These are phyloP conservation scores for Pezicula neosporulosa DNA, from an alignment of 2,329 filamentous ascomycete species.

Conservation along the genomic window DNA sequence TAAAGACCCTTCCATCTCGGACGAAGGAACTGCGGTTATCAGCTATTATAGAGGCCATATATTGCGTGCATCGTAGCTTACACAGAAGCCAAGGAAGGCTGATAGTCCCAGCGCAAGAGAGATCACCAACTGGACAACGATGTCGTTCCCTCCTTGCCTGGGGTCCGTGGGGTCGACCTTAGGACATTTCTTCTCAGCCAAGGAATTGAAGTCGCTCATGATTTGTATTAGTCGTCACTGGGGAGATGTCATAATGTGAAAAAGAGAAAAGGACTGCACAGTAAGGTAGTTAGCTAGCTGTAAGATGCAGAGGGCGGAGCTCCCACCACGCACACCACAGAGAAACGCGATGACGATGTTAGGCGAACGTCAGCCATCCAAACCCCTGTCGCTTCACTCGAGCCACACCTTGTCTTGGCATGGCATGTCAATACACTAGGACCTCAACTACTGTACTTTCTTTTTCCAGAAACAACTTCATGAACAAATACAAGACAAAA, in stretches of 20 bases:
- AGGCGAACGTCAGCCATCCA: not conserved
- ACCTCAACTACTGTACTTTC: not conserved
- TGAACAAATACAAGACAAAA: not conserved
- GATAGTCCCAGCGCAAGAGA: conserved; percentile 66
- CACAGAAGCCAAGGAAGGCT: conserved; percentile 75
- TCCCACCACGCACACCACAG: no score
- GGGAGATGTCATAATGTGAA: not conserved
- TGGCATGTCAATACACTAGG: not conserved
- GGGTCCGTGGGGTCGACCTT: conserved; percentile 23
- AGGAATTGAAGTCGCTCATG: conserved; percentile 9
- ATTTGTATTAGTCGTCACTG: not conserved
- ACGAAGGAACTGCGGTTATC: conserved; percentile 64
- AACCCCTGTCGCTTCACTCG: not conserved
- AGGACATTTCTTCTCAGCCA: conserved; percentile 16
- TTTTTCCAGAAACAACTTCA: not conserved
- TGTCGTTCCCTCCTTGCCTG: conserved; percentile 19
- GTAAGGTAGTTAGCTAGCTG: no score
- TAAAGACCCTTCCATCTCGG: conserved; percentile 92
- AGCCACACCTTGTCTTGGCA: not conserved
- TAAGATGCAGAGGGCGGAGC: no score
- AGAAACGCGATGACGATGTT: not conserved
- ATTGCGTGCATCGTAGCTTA: conserved; percentile 35
- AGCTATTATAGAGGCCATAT: conserved; percentile 13
- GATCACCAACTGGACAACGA: conserved; percentile 63
- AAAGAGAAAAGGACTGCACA: not conserved